phyloP scores from a whole-genome alignment of 495 filamentous ascomycete species.

The Neurospora tetrasperma region DNA sequence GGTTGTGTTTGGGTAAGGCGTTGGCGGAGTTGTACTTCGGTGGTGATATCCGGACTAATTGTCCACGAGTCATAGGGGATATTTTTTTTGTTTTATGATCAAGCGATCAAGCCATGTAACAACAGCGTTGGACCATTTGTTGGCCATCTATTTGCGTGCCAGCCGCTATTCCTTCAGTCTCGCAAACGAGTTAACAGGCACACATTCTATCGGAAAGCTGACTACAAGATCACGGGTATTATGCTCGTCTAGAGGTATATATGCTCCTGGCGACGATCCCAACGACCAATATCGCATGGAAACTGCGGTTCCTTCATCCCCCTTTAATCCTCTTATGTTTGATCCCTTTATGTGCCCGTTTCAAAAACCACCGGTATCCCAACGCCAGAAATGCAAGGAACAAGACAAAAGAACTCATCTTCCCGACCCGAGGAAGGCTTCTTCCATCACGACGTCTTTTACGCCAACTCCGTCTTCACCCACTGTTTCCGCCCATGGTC shows the following conservation, averaged over 20 bases:
- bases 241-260: neutral
- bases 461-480: neutral
- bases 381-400: neutral
- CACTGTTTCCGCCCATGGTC: neutral
- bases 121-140: neutral
- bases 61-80: neutral
- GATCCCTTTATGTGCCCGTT: neutral
- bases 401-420: neutral
- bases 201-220: neutral
- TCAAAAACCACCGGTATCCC: neutral
- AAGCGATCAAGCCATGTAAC: neutral
- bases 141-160: neutral
- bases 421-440: neutral
- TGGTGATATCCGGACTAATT: neutral
- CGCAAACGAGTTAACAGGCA: neutral
- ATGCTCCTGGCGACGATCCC: neutral
- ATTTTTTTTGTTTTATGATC: neutral
- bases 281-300: neutral
- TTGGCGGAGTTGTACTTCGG: neutral
- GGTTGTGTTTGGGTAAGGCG: conserved; percentile 28
- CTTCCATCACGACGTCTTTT: neutral
- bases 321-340: neutral
- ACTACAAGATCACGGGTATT: neutral
- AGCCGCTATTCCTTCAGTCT: neutral
- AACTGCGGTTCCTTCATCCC: neutral